phyloP scores from a whole-genome alignment of 176 grass and related monocot species.

The Avena insularis region DNA sequence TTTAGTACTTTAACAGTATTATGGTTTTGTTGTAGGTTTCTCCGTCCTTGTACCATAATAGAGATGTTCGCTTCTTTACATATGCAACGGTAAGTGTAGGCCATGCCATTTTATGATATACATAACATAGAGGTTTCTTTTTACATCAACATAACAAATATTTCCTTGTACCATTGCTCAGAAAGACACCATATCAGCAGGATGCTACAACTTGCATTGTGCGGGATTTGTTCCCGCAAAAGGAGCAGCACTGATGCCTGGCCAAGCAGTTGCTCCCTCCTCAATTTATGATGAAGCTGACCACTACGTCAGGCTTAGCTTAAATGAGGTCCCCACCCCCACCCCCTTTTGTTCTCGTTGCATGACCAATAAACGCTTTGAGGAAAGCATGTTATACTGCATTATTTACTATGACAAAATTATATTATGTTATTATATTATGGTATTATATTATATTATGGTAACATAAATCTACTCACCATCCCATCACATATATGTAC shows the following conservation, averaged over 20 bases:
- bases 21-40: slow-evolving; percentile 26
- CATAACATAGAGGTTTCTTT: not conserved
- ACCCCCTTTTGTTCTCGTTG: not conserved
- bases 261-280: slow-evolving; percentile 39
- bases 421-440: not conserved
- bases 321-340: slow-evolving; percentile 5
- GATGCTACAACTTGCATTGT: slow-evolving; percentile 45
- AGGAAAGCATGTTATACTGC: not conserved
- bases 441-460: not conserved
- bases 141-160: not conserved
- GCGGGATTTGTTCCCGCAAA: slow-evolving; percentile 42
- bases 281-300: slow-evolving; percentile 24
- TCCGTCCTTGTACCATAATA: slow-evolving; percentile 31
- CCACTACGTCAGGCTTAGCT: slow-evolving; percentile 34
- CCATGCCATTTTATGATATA: not conserved
- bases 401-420: not conserved
- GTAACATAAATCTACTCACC: not conserved
- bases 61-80: slow-evolving; percentile 58
- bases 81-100: slow-evolving; percentile 43
- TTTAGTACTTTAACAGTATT: not conserved
- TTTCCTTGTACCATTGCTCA: not conserved
- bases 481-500: not conserved
- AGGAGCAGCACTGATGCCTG: slow-evolving; percentile 19
- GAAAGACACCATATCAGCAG: not conserved
- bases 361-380: not conserved